Evolutionary conservation across 192 early-diverging fungal genomes (phyloP), one percentile per base, ranked within the genome.

Genomic region (Entophlyctis luteolus): DNA sequence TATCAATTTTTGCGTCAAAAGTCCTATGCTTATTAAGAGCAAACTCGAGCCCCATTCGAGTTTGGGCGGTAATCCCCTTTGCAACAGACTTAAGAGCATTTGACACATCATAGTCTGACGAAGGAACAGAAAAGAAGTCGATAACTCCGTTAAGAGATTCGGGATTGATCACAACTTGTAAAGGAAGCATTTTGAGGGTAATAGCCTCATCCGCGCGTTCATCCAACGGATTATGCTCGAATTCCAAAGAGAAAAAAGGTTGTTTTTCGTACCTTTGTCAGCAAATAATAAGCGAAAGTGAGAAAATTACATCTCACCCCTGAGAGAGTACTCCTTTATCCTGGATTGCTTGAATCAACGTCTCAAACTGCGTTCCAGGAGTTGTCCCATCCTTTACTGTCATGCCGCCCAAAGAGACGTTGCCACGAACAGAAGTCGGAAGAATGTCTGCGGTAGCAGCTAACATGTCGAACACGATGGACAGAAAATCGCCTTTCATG

Each of bases 151-250:
- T 77, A 34, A 96, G 85, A 1, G 90, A 82, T 4, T 75, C 70
- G 4, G 91, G 91, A 72, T 93, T 94, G 76, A 94, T 91, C 10
- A 96, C 78, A 55, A 97, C 89, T 69, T 95, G 88, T 31, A 99
- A 79, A 56, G 93, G 90, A 33, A 91, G 84, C 84, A 96, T 93
- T 42, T 86, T 84, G 47, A 99, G 77, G 10, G 84, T 80, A 5
- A 98, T 57, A 1, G 87, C 90, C 55, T 92, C 88, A 69, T 96
- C 93, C 0, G 93, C 94, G 37, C 91, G 87, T 22, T 76, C 81
- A 72, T 98, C 94, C n/a, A 95, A 70, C 2, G 96, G 96, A 29
- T 91, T 89, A 54, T 91, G 82, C 63, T 97, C 94, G 76, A 93
- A 90, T 8, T 75, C 77, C 20, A 91, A 67, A 4, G 74, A 73